Conservation (phyloP, 148 eudicot species). For the Arbutus unedo region DNA sequence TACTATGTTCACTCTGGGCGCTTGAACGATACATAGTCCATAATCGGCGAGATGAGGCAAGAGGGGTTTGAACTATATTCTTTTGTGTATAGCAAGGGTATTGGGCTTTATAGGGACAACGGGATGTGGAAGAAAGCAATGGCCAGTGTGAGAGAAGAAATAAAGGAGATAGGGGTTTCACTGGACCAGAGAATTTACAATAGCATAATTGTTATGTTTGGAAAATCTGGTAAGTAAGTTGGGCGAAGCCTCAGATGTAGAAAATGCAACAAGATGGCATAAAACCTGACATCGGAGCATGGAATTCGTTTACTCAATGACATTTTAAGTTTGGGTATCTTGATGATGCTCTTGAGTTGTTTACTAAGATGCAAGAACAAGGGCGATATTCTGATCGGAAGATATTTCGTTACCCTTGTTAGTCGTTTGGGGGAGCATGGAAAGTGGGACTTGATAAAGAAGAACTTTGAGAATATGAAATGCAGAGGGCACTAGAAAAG, state of each 20-base stretch:
- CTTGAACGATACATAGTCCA: constrained; percentile 67
- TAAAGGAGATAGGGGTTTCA: constrained; percentile 52
- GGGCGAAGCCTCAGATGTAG: constrained; percentile 54
- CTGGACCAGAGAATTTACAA: constrained; percentile 64
- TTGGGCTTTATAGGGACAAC: constrained; percentile 78
- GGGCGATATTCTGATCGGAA: constrained; percentile 93
- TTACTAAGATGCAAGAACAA: constrained; percentile 73
- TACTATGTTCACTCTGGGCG: constrained; percentile 71
- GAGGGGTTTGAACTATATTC: constrained; percentile 33
- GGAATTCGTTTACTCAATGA: constrained; percentile 80
- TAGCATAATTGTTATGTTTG: constrained; percentile 75
- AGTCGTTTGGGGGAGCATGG: constrained; percentile 72
- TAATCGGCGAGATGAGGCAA: constrained; percentile 57
- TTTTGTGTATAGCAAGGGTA: constrained; percentile 49
- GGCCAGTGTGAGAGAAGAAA: constrained; percentile 65
- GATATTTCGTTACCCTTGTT: constrained; percentile 56
- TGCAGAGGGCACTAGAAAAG: constrained; percentile 58
- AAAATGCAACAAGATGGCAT: constrained; percentile 62
- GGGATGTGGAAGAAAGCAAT: constrained; percentile 98
- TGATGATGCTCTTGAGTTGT: constrained; percentile 53
- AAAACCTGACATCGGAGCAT: constrained; percentile 58
- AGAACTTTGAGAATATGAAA: constrained; percentile 64
- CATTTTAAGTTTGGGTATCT: constrained; percentile 61
- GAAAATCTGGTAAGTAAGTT: constrained; percentile 72
- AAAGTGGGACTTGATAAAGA: constrained; percentile 66